These are phyloP conservation scores for Aschersonia sp. DNA, from an alignment of 2,329 filamentous ascomycete species.

Conservation along the genomic window DNA sequence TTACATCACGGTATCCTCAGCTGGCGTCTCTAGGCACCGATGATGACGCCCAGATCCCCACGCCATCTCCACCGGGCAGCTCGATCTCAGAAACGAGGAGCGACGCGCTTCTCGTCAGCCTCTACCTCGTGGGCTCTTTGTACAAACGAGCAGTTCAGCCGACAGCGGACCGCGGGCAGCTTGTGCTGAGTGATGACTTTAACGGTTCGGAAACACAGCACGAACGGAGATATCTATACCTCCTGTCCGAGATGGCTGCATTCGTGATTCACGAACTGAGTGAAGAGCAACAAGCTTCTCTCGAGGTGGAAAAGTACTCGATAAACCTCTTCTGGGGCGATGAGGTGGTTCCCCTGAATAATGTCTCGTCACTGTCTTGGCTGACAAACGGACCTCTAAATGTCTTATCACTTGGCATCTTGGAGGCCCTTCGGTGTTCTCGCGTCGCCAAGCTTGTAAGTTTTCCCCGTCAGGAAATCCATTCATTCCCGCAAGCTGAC, in stretches of 20 bases:
- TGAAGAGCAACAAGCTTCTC: constrained; percentile 18
- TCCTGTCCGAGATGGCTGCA: constrained; percentile 20
- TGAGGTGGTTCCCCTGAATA: neutral
- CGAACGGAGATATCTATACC: constrained; percentile 20
- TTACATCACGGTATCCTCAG: constrained; percentile 14
- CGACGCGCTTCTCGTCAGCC: constrained; percentile 22
- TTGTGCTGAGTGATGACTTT: constrained; percentile 19
- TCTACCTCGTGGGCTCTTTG: constrained; percentile 22
- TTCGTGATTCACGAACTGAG: constrained; percentile 22
- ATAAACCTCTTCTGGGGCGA: constrained; percentile 23
- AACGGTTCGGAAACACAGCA: constrained; percentile 10
- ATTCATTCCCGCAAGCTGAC: neutral
- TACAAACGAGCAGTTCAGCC: constrained; percentile 24
- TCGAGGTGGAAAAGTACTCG: constrained; percentile 18
- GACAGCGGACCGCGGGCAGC: constrained; percentile 6
- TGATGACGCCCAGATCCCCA: constrained; percentile 1
- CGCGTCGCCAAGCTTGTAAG: constrained; percentile 20
- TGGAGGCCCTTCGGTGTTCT: constrained; percentile 20
- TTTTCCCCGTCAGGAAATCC: neutral
- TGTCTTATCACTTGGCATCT: constrained; percentile 22
- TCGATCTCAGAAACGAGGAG: constrained; percentile 14
- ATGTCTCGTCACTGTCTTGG: constrained; percentile 15
- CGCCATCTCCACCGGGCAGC: constrained; percentile 2
- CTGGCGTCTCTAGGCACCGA: constrained; percentile 9
- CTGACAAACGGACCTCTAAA: constrained; percentile 15